phyloP scores from a whole-genome alignment of 495 filamentous ascomycete genomes.

The Copromyces sp. region DNA sequence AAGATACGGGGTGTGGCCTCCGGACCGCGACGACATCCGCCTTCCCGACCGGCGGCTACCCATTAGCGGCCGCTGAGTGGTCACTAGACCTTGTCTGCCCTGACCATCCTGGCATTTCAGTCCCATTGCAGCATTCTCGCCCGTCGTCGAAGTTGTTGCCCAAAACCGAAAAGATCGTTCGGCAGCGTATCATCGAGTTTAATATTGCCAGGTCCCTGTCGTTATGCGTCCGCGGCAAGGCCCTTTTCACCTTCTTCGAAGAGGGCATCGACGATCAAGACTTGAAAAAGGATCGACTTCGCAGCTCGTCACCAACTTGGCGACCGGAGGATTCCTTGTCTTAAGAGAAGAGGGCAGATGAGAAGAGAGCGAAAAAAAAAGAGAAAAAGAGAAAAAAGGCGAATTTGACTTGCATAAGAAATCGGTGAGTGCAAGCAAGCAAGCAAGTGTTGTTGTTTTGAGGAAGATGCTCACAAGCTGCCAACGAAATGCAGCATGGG shows the following conservation, averaged over 20 bases:
- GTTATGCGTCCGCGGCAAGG: neutral
- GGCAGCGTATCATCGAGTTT: neutral
- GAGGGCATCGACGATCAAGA: neutral
- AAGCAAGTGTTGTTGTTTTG: neutral
- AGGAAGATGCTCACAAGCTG: neutral
- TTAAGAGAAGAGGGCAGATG: neutral
- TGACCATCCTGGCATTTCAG: neutral
- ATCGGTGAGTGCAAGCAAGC: neutral
- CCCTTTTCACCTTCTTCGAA: neutral
- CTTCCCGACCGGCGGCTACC: neutral
- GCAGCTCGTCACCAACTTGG: neutral
- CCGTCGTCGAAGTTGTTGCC: neutral
- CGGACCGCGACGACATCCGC: slow-evolving; percentile 5
- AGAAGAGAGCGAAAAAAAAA: neutral
- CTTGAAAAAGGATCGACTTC: neutral
- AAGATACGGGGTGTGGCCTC: slow-evolving; percentile 15
- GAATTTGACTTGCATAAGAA: no score
- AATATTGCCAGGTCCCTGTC: neutral
- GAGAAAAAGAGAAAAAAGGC: neutral
- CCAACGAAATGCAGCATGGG: neutral
- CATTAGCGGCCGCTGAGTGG: neutral
- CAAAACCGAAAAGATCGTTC: neutral
- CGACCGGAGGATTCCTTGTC: neutral
- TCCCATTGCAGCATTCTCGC: neutral
- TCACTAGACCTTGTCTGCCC: neutral